Evolutionary conservation across 176 grass and related monocot genomes (phyloP).

Genomic region (maize (Zea mays)): Zm-B73-REFERENCE-NAM-5.0 NC_050102.1:177033501-177034000

Average conservation of each 20-base stretch:
- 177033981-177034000: neutral
- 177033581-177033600: neutral
- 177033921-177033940: neutral
- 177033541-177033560: neutral
- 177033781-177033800: neutral
- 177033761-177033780: neutral
- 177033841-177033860: too few species aligned
- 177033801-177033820: too few species aligned
- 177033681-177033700: neutral
- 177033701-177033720: too few species aligned
- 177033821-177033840: neutral
- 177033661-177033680: constrained; percentile 18
- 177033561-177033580: neutral
- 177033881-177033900: neutral
- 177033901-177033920: neutral
- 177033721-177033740: constrained; percentile 26
- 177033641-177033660: constrained; percentile 31
- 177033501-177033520: neutral
- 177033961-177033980: neutral
- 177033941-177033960: neutral
- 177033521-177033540: neutral
- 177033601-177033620: constrained; percentile 6
- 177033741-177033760: neutral
- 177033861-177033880: too few species aligned
- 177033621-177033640: neutral